Evolutionary conservation across 106 monocot genomes (phyloP).

Genomic region (Dendrobium huoshanense): DNA sequence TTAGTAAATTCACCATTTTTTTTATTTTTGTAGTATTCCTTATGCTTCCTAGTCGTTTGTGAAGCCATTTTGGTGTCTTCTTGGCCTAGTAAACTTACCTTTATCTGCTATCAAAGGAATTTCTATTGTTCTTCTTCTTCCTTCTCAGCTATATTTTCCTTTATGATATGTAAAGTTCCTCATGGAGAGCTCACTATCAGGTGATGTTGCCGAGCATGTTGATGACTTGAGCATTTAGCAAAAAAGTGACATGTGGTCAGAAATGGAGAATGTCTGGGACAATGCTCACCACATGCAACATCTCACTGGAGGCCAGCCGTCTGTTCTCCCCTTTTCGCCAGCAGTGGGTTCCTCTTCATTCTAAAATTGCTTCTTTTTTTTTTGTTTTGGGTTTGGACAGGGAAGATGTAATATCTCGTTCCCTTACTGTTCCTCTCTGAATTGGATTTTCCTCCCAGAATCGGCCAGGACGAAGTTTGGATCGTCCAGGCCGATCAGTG

Average conservation of each 20-base stretch:
- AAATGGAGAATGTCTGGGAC: slow-evolving; percentile 19
- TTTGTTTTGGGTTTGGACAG: no score
- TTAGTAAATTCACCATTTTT: neutral
- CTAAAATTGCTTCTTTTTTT: no score
- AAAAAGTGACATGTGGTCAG: slow-evolving; percentile 8
- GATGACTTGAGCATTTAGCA: neutral
- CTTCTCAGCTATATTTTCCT: no score
- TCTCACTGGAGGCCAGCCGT: slow-evolving; percentile 24
- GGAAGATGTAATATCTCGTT: no score
- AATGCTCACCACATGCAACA: slow-evolving; percentile 37
- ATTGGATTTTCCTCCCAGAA: no score
- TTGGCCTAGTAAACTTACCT: slow-evolving; percentile 46
- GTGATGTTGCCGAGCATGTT: slow-evolving; percentile 34
- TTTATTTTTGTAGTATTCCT: slow-evolving; percentile 40
- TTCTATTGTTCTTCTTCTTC: no score
- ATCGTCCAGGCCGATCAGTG: no score
- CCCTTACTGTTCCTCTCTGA: no score
- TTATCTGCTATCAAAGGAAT: no score
- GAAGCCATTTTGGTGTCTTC: slow-evolving; percentile 73
- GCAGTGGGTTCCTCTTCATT: no score
- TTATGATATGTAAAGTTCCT: slow-evolving; percentile 27
- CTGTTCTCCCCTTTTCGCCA: no score
- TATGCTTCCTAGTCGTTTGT: slow-evolving; percentile 66
- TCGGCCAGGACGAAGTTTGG: no score
- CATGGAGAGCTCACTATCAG: slow-evolving; percentile 29